Percentiles rank a stretch among this genome's conserved stretches.
Evolutionary conservation across 1,284 basidiomycete species (phyloP).

Genomic region (Wolfiporia cocos): DNA sequence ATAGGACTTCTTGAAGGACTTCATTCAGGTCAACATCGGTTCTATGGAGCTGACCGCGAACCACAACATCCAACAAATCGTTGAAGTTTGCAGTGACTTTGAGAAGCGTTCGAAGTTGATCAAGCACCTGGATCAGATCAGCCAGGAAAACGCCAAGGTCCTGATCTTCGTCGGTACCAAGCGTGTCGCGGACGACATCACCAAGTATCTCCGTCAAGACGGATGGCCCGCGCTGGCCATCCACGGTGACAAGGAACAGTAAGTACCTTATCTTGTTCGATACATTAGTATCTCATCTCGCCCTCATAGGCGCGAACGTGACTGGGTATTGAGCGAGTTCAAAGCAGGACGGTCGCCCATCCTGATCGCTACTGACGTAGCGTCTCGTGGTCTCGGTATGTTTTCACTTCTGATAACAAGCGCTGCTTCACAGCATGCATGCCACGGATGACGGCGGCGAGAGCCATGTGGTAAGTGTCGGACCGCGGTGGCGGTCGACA

Average conservation of each 20-base stretch:
- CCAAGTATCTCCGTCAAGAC: slow-evolving; percentile 94
- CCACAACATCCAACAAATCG: slow-evolving; percentile 94
- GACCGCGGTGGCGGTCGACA: slow-evolving; percentile 18
- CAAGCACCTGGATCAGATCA: slow-evolving; percentile 97
- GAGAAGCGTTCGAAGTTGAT: slow-evolving; percentile 96
- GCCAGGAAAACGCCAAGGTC: slow-evolving; percentile 95
- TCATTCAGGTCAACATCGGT: slow-evolving; percentile 98
- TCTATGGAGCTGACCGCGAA: slow-evolving; percentile 98
- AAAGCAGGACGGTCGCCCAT: slow-evolving; percentile 97
- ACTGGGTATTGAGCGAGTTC: slow-evolving; percentile 98
- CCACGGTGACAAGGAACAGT: slow-evolving; percentile 98
- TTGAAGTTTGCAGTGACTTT: slow-evolving; percentile 96
- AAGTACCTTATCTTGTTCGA: slow-evolving; percentile 31
- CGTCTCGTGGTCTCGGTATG: slow-evolving; percentile 99
- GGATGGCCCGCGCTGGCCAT: slow-evolving; percentile 99
- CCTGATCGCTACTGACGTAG: slow-evolving; percentile 96
- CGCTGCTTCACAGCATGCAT: slow-evolving; percentile 27
- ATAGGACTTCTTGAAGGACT: slow-evolving; percentile 92
- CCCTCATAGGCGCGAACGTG: slow-evolving; percentile 83
- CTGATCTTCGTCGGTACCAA: slow-evolving; percentile 99
- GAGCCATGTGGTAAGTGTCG: slow-evolving; percentile 7
- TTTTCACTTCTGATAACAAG: slow-evolving; percentile 36
- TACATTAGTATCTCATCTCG: slow-evolving; percentile 7
- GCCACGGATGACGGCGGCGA: slow-evolving; percentile 12
- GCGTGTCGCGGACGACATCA: slow-evolving; percentile 96